Base-by-base conservation (phyloP, 305 asterid species). In the Fraxinus ornus region DNA sequence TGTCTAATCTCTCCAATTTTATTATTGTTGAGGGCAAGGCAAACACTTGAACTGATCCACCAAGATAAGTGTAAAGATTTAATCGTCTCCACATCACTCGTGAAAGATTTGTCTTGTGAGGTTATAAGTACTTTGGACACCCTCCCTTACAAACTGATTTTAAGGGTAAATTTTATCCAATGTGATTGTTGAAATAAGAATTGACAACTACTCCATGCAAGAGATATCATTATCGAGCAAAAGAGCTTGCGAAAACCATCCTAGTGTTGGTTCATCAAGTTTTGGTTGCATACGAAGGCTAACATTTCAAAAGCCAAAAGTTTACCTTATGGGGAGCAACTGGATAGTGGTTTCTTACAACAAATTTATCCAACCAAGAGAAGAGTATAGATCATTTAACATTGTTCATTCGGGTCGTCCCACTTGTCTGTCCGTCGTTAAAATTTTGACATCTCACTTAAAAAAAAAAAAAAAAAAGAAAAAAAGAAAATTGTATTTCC, bases 1-100 rank as follows among this genome's bases (percentile, higher is more conserved):
- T 86, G 82, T 83, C 87, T 57, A 86, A 35, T 28, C 80, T 88
- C 85, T 89, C 90, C 52, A 91, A 44, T 13, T 44, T 44, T 44
- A 44, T 12, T n/a, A 44, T 44, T 44, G 55, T 10, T 44, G 15
- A 44, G 5, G n/a, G 55, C 55, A 44, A 44, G 12, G 49, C 15
- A 2, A 39, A 12, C 49, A 0, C 49, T 8, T 12, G 15, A 39
- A 39, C 15, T 2, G 3, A 39, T 1, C 15, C 3, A 39, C 0
- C 13, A 2, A 9, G 1, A 39, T 12, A 9, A 39, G 49, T 39
- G 13, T 39, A 39, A 39, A 13, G 4, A 39, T 39, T 0, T 39
- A 39, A 39, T 39, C 49, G 1, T 39, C 10, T 39, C 49, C 15
- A 39, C 15, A 39, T 9, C 49, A 39, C 15, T 39, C 1, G 49